Conservation (phyloP, 2,329 filamentous ascomycete genomes). For the Sordariomycetes sp. region DNA sequence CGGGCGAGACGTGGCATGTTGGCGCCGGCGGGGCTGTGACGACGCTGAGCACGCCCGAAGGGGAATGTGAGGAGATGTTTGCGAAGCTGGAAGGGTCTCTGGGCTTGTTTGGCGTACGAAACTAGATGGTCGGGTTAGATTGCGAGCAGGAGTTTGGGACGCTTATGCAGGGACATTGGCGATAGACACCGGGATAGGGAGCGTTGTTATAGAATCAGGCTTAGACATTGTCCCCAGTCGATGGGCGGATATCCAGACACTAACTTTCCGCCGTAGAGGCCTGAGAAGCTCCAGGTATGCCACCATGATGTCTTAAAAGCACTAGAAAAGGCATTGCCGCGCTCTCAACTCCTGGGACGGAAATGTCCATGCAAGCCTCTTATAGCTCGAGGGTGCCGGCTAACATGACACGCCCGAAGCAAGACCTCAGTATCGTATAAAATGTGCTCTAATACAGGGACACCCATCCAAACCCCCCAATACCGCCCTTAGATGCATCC, state of each 20-base stretch:
- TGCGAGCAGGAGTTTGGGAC: constrained; percentile 17
- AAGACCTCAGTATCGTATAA: neutral
- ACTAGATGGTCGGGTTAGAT: neutral
- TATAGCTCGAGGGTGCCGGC: neutral
- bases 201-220: constrained; percentile 5
- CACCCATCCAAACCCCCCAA: neutral
- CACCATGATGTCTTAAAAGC: neutral
- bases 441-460: neutral
- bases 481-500: neutral
- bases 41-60: constrained; percentile 65
- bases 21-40: constrained; percentile 90
- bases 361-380: constrained; percentile 10
- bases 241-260: neutral
- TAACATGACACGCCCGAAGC: neutral
- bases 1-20: constrained; percentile 62
- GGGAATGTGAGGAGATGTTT: constrained; percentile 87
- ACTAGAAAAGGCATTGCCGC: neutral
- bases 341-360: neutral
- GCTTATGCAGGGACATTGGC: neutral
- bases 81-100: constrained; percentile 55
- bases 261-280: neutral
- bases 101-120: constrained; percentile 29
- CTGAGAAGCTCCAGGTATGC: neutral
- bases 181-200: constrained; percentile 5
- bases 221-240: constrained; percentile 2